Percentiles rank a stretch among this genome's conserved stretches.
Evolutionary conservation across 108 stramenopile species (phyloP).

Genomic region (Asterionellopsis glacialis): DNA sequence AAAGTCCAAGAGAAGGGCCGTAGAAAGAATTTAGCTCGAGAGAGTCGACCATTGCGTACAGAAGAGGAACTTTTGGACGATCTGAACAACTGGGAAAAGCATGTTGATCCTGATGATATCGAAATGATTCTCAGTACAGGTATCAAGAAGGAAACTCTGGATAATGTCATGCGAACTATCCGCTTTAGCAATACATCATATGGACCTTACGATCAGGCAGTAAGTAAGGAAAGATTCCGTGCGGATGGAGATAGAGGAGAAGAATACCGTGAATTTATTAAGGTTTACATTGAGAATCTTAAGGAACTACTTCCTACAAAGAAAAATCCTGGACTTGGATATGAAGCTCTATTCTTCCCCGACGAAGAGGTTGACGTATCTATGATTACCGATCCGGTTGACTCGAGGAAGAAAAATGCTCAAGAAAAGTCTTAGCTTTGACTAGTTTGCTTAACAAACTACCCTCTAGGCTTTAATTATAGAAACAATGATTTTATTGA

Average conservation of each 20-base stretch:
- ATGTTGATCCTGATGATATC: constrained; percentile 73
- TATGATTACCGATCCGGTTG: background rate
- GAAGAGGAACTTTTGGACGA: constrained; percentile 64
- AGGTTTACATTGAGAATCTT: constrained; percentile 36
- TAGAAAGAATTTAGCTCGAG: constrained; percentile 13
- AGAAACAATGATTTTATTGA: no score
- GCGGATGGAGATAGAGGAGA: constrained; percentile 46
- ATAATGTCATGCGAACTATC: constrained; percentile 59
- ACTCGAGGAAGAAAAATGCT: no score
- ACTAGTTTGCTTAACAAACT: no score
- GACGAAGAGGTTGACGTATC: constrained; percentile 30
- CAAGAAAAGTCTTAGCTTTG: no score
- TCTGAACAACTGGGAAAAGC: constrained; percentile 75
- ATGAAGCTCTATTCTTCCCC: constrained; percentile 56
- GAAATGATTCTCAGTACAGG: constrained; percentile 47
- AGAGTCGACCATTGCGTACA: constrained; percentile 48
- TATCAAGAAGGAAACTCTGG: constrained; percentile 53
- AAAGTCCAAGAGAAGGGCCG: constrained; percentile 33
- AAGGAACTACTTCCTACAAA: constrained; percentile 31
- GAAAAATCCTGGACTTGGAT: constrained; percentile 63
- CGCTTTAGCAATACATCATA: constrained; percentile 71
- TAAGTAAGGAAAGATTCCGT: constrained; percentile 52
- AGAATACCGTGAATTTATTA: constrained; percentile 34
- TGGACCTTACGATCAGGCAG: constrained; percentile 63
- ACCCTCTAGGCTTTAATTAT: no score